Base-by-base conservation (phyloP, 1,284 basidiomycete species). In the Pholiota adiposa region DNA sequence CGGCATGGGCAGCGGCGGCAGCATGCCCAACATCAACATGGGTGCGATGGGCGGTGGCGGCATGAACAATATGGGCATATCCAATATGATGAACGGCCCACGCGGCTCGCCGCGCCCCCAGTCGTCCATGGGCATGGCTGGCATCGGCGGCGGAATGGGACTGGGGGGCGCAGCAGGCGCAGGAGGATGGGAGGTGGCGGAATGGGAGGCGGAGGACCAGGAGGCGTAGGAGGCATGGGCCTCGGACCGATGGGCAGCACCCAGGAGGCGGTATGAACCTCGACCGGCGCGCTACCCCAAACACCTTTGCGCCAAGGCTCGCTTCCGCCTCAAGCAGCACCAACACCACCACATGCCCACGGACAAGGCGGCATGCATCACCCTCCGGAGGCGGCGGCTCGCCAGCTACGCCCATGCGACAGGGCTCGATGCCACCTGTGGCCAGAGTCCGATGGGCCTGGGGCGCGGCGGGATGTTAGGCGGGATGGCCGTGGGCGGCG, bases 221-320 rank as follows among this genome's bases (percentile, higher is more conserved):
- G 63, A 33, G 64, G 63, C 51, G 50, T 62, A 4, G 61, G 59
- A 49, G 58, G 61, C 6, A 60, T 58, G 48, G n/a, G n/a, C n/a
- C n/a, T n/a, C n/a, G n/a, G n/a, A n/a, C n/a, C n/a, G n/a, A n/a
- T n/a, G n/a, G n/a, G n/a, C n/a, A n/a, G n/a, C n/a, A n/a, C n/a
- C n/a, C n/a, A n/a, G n/a, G n/a, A n/a, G n/a, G n/a, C n/a, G n/a
- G n/a, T n/a, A 54, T 63, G 61, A 55, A 55, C 53, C 49, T 63
- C 51, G 61, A 54, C 46, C 16, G 27, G 14, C 16, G 50, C 41
- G 11, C 29, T 23, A 4, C 60, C 64, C 6, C 67, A 67, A 14
- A 69, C 67, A 2, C 65, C 67, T 9, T 56, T 66, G 12, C 62
- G 67, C 14, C 67, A 67, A 48, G 67, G 67, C 23, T 69, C 67